phyloP scores from a whole-genome alignment of 1,139 yeast genomes.

The Scheffersomyces segobiensis region DNA sequence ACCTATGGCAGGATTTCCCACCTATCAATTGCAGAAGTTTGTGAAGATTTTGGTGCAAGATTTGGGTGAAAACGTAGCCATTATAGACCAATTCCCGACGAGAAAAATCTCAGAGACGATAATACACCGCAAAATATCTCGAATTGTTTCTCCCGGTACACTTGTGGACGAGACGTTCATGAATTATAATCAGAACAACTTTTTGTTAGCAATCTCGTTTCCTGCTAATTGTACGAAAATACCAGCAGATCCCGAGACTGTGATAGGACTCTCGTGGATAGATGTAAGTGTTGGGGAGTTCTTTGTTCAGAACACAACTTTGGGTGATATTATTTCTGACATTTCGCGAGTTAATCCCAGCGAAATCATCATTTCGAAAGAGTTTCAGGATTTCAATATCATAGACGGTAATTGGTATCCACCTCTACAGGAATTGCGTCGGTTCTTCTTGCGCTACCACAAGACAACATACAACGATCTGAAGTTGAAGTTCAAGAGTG shows the following conservation, averaged over 20 bases:
- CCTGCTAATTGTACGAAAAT: constrained; percentile 48
- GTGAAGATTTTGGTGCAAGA: constrained; percentile 73
- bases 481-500: constrained; percentile 42
- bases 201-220: constrained; percentile 61
- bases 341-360: constrained; percentile 66
- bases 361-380: constrained; percentile 57
- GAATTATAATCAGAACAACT: constrained; percentile 71
- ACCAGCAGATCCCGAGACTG: constrained; percentile 46
- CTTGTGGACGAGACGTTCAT: constrained; percentile 83
- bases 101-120: constrained; percentile 26
- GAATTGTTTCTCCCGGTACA: constrained; percentile 92
- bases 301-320: constrained; percentile 61
- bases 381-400: constrained; percentile 30
- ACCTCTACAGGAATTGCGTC: constrained; percentile 59
- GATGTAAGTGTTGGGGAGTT: constrained; percentile 85
- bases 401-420: constrained; percentile 55
- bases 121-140: constrained; percentile 67
- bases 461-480: constrained; percentile 31
- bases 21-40: constrained; percentile 67
- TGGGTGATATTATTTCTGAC: constrained; percentile 57
- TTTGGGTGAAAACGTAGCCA: constrained; percentile 68
- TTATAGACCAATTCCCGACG: constrained; percentile 66
- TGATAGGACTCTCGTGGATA: constrained; percentile 82
- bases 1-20: constrained; percentile 93
- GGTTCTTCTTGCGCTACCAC: constrained; percentile 61